Base-by-base conservation (phyloP, 2,329 filamentous ascomycete genomes). In the Ophiostoma sp. region DNA sequence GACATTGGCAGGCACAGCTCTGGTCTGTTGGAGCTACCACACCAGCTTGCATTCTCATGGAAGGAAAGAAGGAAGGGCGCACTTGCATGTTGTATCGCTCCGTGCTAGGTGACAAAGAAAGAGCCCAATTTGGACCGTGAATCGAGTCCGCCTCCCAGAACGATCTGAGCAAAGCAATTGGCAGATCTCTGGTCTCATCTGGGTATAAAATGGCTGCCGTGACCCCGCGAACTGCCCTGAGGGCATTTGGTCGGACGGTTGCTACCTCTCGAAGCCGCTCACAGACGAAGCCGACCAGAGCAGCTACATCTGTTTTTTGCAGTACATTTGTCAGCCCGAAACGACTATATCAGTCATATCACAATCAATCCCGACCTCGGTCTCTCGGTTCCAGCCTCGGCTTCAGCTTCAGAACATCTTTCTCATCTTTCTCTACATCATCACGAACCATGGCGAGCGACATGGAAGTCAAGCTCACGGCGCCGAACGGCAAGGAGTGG, bases 401-500 rank as follows among this genome's bases (percentile, higher is more conserved):
- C 1, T 1, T 17, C 59, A 12, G n/a, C 19, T 42, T 64, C 59
- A 64, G 59, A 39, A 45, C 42, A 45, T 9, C 42, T 45, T 15
- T 17, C 11, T 25, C 61, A 28, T n/a, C 25, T 7, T 57, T 70
- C 22, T 70, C 66, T 12, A 57, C 68, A 12, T 45, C 45, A 25
- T 28, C 59, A 57, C 36, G 52, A 22, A 5, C 52, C 19, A 61
- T 28, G 55, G 50, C 31, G 5, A 57, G 42, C 36, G 28, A 39
- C 25, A 15, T 82, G 78, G 79, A 83, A 66, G 82, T 90, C 71
- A 86, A 93, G 78, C 86, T 95, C 74, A 92, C 87, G 9, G 92
- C 93, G 69, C 93, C 93, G 4, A 95, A 95, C 82, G 92, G 92
- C 78, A 86, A 84, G 81, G 90, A 88, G 78, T 95, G 93, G 82